Percentiles rank a stretch among this genome's conserved stretches.
These are phyloP conservation scores for Thymus quinquecostatus DNA, from an alignment of 257 asterid species.

Conservation along the genomic window DNA sequence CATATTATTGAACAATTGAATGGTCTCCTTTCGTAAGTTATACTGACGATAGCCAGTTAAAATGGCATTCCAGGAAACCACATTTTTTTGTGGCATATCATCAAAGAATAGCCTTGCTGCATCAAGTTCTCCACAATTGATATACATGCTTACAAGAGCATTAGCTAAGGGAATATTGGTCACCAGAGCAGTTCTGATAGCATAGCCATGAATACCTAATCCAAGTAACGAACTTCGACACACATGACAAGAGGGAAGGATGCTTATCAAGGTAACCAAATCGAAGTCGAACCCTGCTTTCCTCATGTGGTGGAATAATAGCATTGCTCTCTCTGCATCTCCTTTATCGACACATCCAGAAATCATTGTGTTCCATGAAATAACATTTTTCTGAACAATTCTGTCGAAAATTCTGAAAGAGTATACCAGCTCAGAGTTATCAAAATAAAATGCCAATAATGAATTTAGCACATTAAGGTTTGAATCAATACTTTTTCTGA, in stretches of 20 bases:
- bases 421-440: constrained; percentile 35
- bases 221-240: constrained; percentile 41
- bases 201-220: constrained; percentile 48
- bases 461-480: constrained; percentile 53
- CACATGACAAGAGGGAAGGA: constrained; percentile 53
- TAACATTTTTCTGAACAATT: constrained; percentile 40
- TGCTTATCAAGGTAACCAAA: constrained; percentile 50
- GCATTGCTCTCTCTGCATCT: constrained; percentile 43
- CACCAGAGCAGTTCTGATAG: constrained; percentile 42
- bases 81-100: constrained; percentile 44
- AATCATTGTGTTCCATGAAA: constrained; percentile 66
- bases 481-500: constrained; percentile 42
- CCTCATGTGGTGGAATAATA: constrained; percentile 49
- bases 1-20: constrained; percentile 47
- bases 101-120: constrained; percentile 45
- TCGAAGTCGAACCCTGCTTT: constrained; percentile 49
- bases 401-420: constrained; percentile 48
- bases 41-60: constrained; percentile 53
- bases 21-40: constrained; percentile 35
- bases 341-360: constrained; percentile 54
- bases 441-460: constrained; percentile 50
- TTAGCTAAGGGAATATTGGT: constrained; percentile 52
- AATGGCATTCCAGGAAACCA: constrained; percentile 73
- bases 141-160: constrained; percentile 67
- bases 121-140: constrained; percentile 48